phyloP scores from a whole-genome alignment of 169 alveolate species.

The Condylostoma magnum region DNA sequence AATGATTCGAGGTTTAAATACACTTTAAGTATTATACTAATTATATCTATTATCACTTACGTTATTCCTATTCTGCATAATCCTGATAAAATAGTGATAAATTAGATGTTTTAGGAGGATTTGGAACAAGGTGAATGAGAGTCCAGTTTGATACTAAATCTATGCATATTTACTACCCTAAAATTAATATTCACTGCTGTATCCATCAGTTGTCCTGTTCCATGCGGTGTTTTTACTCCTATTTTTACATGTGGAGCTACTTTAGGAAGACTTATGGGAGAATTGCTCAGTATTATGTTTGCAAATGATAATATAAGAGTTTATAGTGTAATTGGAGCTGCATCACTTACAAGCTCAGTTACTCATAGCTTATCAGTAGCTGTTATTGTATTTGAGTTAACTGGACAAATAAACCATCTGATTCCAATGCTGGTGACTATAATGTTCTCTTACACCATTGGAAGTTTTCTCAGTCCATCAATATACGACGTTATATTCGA shows the following conservation, averaged over 20 bases:
- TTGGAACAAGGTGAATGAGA: not conserved
- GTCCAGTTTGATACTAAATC: not conserved
- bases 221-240: constrained; percentile 80
- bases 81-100: constrained; percentile 58
- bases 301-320: constrained; percentile 34
- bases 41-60: constrained; percentile 49
- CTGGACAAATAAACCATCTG: constrained; percentile 65
- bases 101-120: constrained; percentile 41
- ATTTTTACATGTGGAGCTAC: constrained; percentile 71
- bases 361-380: constrained; percentile 77
- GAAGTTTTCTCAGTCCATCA: constrained; percentile 43
- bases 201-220: constrained; percentile 69
- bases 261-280: constrained; percentile 68
- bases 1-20: constrained; percentile 46
- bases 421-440: constrained; percentile 59
- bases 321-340: constrained; percentile 81
- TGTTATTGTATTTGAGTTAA: constrained; percentile 79
- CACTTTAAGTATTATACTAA: constrained; percentile 46
- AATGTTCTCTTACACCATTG: constrained; percentile 59
- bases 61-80: constrained; percentile 53
- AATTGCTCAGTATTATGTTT: constrained; percentile 20
- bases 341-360: constrained; percentile 68
- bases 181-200: constrained; percentile 60
- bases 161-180: constrained; percentile 41
- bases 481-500: constrained; percentile 78